A percentile compares a stretch with the other conserved stretches of the same genome.
These are phyloP conservation scores for Sarcodon aspratus DNA, from an alignment of 768 basidiomycete genomes.

Conservation along the genomic window DNA sequence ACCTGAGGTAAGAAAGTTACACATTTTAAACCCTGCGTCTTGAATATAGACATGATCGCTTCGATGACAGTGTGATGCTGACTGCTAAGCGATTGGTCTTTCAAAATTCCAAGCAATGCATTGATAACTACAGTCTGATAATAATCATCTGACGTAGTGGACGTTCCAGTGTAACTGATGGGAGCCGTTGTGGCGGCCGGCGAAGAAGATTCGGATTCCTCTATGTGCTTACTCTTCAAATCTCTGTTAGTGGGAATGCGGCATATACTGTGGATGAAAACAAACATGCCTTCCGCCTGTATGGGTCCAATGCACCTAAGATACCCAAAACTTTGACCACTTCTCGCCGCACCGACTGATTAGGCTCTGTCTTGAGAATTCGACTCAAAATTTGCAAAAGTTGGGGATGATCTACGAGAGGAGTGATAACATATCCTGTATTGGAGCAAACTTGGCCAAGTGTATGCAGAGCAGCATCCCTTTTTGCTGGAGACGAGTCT, in stretches of 20 bases:
- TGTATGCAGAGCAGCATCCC: slow-evolving; percentile 89
- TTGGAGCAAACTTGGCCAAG: slow-evolving; percentile 94
- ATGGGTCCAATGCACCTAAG: slow-evolving; percentile 92
- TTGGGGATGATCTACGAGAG: slow-evolving; percentile 85
- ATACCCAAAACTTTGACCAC: slow-evolving; percentile 94
- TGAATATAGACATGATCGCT: slow-evolving; percentile 98
- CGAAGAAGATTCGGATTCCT: slow-evolving; percentile 36
- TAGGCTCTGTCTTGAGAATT: slow-evolving; percentile 75
- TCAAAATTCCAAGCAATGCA: slow-evolving; percentile 75
- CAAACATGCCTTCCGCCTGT: slow-evolving; percentile 70
- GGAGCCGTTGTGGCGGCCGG: slow-evolving; percentile 48
- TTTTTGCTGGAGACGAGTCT: slow-evolving; percentile 81
- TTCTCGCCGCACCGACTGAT: slow-evolving; percentile 64
- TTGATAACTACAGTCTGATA: slow-evolving; percentile 95
- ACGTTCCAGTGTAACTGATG: slow-evolving; percentile 46
- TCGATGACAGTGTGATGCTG: slow-evolving; percentile 84
- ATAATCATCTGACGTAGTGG: slow-evolving; percentile 80
- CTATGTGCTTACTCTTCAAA: background rate
- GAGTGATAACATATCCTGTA: slow-evolving; percentile 89
- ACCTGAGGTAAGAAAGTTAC: slow-evolving; percentile 93
- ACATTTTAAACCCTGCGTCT: slow-evolving; percentile 93
- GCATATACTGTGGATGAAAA: no score
- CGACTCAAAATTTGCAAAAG: slow-evolving; percentile 77
- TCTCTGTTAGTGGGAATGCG: no score
- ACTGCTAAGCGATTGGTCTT: slow-evolving; percentile 75